phyloP scores from a whole-genome alignment of 164 flowering plant genomes.

The Echeveria elegans region DNA sequence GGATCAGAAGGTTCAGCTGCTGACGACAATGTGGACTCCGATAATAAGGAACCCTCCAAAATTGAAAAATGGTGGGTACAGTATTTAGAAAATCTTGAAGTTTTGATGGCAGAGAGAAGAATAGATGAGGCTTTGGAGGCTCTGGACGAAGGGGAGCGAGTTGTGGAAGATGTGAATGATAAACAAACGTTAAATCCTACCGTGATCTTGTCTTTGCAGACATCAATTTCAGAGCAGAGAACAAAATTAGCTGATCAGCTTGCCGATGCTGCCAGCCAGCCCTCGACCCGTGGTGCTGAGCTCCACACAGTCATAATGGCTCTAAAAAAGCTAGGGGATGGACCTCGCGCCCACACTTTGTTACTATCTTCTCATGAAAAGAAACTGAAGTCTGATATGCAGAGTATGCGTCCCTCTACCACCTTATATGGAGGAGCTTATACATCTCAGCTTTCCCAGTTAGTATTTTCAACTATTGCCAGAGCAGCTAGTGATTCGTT shows the following conservation, averaged over 20 bases:
- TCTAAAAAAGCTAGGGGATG: conserved; percentile 83
- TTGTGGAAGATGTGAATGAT: conserved; percentile 36
- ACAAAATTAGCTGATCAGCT: conserved; percentile 74
- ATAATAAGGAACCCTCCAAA: conserved; percentile 42
- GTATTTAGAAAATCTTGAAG: conserved; percentile 65
- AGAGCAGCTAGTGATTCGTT: conserved; percentile 79
- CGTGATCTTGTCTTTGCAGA: conserved; percentile 30
- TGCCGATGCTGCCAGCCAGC: conserved; percentile 66
- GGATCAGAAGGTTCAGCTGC: conserved; percentile 28
- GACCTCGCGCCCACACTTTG: conserved; percentile 77
- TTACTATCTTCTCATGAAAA: conserved; percentile 66
- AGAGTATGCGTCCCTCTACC: conserved; percentile 49
- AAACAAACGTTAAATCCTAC: background rate
- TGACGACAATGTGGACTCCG: conserved; percentile 19
- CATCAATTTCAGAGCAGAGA: conserved; percentile 46
- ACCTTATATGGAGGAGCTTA: conserved; percentile 62
- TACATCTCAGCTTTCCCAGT: conserved; percentile 63
- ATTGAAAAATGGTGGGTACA: conserved; percentile 61
- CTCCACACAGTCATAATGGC: conserved; percentile 69
- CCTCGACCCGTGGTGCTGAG: conserved; percentile 70
- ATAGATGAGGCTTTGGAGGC: conserved; percentile 72
- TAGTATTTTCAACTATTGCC: conserved; percentile 81
- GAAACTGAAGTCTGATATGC: conserved; percentile 45
- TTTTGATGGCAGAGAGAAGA: conserved; percentile 82
- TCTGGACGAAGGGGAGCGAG: conserved; percentile 62